Conservation (phyloP, 140 eudicot species). For the Stevia rebaudiana region DNA sequence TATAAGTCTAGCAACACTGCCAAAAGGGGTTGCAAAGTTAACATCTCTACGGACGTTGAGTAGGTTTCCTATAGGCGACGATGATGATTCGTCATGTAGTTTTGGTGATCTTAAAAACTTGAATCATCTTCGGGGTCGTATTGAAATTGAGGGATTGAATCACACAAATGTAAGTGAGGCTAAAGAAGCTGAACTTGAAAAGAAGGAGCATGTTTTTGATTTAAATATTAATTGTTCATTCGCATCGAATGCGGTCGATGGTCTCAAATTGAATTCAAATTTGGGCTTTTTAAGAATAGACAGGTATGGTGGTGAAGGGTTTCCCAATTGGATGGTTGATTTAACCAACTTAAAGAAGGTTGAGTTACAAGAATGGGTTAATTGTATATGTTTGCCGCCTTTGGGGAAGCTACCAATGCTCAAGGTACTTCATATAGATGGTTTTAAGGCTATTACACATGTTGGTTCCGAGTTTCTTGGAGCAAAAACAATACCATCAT, state of each 20-base stretch:
- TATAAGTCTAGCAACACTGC: neutral
- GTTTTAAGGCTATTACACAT: constrained; percentile 13
- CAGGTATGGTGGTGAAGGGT: neutral
- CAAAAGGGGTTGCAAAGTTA: constrained; percentile 10
- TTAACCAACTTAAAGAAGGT: constrained; percentile 10
- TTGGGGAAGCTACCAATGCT: constrained; percentile 15
- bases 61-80: constrained; percentile 1
- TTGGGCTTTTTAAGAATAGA: neutral
- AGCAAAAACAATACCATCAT: neutral
- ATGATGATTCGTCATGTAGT: neutral
- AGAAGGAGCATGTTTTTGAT: constrained; percentile 9
- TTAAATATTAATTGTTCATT: neutral
- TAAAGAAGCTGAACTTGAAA: constrained; percentile 20
- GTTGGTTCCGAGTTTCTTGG: constrained; percentile 18
- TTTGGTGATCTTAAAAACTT: constrained; percentile 1
- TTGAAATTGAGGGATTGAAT: constrained; percentile 3
- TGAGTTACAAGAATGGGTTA: neutral
- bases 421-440: constrained; percentile 14
- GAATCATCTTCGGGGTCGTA: constrained; percentile 11
- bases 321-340: constrained; percentile 1
- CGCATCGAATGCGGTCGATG: neutral
- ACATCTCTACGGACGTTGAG: constrained; percentile 14
- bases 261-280: neutral
- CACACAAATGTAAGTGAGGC: constrained; percentile 14
- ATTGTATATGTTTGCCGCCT: constrained; percentile 14